These are phyloP conservation scores for Fagopyrum homotropicum DNA, from an alignment of 148 eudicot species.

Conservation along the genomic window DNA sequence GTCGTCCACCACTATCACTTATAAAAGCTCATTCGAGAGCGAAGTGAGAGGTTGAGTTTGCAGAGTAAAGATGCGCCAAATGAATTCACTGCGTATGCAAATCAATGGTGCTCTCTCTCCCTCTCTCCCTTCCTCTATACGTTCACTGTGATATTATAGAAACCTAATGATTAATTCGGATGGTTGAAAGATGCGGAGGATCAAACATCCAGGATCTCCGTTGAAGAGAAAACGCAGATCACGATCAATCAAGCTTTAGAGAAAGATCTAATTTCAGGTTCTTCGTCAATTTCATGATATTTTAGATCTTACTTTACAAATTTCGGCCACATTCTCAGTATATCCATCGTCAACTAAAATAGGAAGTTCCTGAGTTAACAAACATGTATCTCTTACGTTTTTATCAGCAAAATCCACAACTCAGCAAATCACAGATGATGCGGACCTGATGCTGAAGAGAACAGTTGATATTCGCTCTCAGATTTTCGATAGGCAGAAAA, in stretches of 20 bases:
- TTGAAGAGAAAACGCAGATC: slow-evolving; percentile 77
- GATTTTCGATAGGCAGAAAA: slow-evolving; percentile 70
- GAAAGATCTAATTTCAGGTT: slow-evolving; percentile 67
- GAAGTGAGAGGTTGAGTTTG: not conserved
- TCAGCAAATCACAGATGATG: slow-evolving; percentile 49
- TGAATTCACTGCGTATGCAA: slow-evolving; percentile 6
- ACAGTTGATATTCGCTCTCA: slow-evolving; percentile 57
- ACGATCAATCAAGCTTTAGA: slow-evolving; percentile 59
- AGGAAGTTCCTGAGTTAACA: not conserved
- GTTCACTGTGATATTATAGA: not conserved
- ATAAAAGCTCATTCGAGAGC: not conserved
- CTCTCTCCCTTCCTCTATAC: not conserved
- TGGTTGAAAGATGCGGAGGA: slow-evolving; percentile 68
- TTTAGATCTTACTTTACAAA: not conserved
- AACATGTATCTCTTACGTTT: not conserved
- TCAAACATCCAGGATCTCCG: slow-evolving; percentile 67
- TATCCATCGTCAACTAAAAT: too few species aligned
- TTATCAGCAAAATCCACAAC: slow-evolving; percentile 47
- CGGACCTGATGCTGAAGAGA: slow-evolving; percentile 44
- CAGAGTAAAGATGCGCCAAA: not conserved
- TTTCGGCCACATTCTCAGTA: not conserved
- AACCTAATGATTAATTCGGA: not conserved
- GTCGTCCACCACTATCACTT: not conserved
- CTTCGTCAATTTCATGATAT: not conserved
- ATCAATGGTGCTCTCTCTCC: not conserved